Evolutionary conservation across 805 yeast genomes (phyloP).

Genomic region (Soucietia sequanensis): DNA sequence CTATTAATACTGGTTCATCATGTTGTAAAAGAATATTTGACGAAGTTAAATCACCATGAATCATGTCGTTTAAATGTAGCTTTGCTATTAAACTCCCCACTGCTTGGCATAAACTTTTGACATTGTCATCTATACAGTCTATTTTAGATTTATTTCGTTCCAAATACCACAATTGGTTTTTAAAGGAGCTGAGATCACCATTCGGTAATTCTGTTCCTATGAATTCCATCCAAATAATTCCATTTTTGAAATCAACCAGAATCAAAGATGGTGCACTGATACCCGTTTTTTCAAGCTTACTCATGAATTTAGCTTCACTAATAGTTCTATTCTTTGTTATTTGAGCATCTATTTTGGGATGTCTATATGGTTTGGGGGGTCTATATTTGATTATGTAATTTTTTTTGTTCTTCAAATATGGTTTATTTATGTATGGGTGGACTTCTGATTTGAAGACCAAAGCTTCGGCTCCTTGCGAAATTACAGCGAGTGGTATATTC

Average conservation of each 20-base stretch:
- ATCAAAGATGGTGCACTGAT: conserved; percentile 70
- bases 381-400: conserved; percentile 75
- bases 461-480: conserved; percentile 93
- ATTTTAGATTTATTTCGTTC: conserved; percentile 30
- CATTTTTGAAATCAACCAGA: conserved; percentile 74
- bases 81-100: conserved; percentile 71
- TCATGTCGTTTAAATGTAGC: conserved; percentile 72
- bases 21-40: conserved; percentile 70
- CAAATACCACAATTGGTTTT: conserved; percentile 69
- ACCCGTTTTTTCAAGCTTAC: conserved; percentile 52
- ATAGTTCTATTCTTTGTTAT: conserved; percentile 79
- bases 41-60: conserved; percentile 93
- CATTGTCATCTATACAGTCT: conserved; percentile 31
- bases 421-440: conserved; percentile 61
- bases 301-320: conserved; percentile 78
- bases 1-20: conserved; percentile 64
- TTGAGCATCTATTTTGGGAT: conserved; percentile 71
- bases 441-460: conserved; percentile 59
- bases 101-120: conserved; percentile 40
- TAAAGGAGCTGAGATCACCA: conserved; percentile 59
- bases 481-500: conserved; percentile 48
- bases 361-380: conserved; percentile 89
- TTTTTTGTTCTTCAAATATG: conserved; percentile 21
- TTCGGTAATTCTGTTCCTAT: conserved; percentile 57
- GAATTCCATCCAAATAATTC: conserved; percentile 86